Evolutionary conservation across 139 green algal species (phyloP), one percentile per base, ranked within the genome.

Genomic region (Nannochloris sp.): DNA sequence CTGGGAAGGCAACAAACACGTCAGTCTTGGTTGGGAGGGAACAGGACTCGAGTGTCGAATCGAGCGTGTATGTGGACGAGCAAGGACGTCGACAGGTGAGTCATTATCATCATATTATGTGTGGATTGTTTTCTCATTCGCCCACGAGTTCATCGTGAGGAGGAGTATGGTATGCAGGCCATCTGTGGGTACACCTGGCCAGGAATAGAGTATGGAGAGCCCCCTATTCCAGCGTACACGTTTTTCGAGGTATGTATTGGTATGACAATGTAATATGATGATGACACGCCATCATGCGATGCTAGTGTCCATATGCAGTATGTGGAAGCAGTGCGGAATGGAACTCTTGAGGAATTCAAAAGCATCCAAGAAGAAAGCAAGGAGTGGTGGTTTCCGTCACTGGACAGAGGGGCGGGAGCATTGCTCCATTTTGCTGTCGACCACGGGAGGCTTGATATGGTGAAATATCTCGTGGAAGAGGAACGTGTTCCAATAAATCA

Each of bases 111-210:
- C 24, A 27, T 27, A 27, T 27, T 27, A 2, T 27, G 24, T 27
- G 24, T 40, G 34, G 34, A 11, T 40, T 40, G 5, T 9, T 9
- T 12, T 11, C 8, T 40, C 34, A 40, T 40, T 40, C 0, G 34
- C 8, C 34, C 34, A 11, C 34, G 8, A 40, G 7, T 29, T 29
- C 27, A 7, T 29, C 27, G 7, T 29, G 27, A 29, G 34, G 34
- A 40, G 34, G 9, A 11, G 7, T 9, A 11, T 53, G 46, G 16
- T 53, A 12, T 56, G 44, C 57, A 81, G 74, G 66, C 24, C 19
- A 75, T 81, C 24, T 48, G 46, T 19, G 74, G 74, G 24, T 81
- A 69, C 61, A 81, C 74, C 5, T 81, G 74, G 74, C 71, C 74
- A 11, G 74, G 74, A 5, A 81, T 81, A 8, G 74, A 81, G 48